A percentile compares a stretch with the other conserved stretches of the same genome.
Conservation (phyloP, 192 early-diverging fungal species). For the Entomortierella beljakovae region DNA sequence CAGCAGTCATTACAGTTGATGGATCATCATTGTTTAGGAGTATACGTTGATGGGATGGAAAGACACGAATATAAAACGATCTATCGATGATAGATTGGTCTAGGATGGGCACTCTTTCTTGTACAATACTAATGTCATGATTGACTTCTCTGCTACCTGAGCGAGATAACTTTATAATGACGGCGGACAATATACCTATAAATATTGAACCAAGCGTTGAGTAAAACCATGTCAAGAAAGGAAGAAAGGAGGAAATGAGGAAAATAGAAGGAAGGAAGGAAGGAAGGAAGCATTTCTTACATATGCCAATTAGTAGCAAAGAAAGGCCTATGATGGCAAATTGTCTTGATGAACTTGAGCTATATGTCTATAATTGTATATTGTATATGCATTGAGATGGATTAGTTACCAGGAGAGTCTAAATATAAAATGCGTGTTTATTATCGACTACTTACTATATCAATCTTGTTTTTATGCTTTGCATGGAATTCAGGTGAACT, state of each 20-base stretch:
- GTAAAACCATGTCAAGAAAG: neutral
- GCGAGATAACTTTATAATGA: constrained; percentile 12
- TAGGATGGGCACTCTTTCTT: constrained; percentile 10
- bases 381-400: too few species aligned
- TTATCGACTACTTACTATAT: too few species aligned
- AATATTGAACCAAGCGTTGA: neutral
- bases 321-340: neutral
- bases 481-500: too few species aligned
- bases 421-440: too few species aligned
- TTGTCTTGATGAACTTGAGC: neutral
- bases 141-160: neutral
- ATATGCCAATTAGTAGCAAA: neutral
- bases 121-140: neutral
- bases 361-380: neutral
- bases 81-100: constrained; percentile 31
- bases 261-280: neutral
- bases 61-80: constrained; percentile 31
- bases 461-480: too few species aligned
- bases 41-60: constrained; percentile 10
- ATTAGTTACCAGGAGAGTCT: too few species aligned
- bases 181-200: constrained; percentile 25
- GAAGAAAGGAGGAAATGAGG: neutral
- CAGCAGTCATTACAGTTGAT: neutral
- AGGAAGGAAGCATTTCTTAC: neutral
- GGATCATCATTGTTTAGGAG: constrained; percentile 20